Base-by-base conservation (phyloP, 176 grass and related monocot species). In the Puya raimondii region DNA sequence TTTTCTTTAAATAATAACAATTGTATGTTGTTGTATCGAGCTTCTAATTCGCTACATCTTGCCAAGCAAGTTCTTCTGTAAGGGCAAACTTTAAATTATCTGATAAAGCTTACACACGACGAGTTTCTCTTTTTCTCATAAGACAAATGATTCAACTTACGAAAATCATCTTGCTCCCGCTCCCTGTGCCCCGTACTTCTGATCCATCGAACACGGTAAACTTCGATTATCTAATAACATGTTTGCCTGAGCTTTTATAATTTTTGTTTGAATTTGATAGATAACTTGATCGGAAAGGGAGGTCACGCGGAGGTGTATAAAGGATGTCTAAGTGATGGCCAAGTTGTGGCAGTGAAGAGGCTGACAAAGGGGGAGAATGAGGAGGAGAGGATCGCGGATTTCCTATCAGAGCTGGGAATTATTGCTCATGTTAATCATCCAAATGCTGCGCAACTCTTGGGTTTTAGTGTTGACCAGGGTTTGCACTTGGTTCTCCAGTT, bases 361-460 rank as follows among this genome's bases (percentile, higher is more conserved):
- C 68, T 99, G 75, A 99, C 85, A 47, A 99, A 99, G 78, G 83
- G 82, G 12, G 77, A 91, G 29, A 84, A 80, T 58, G 91, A 94
- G 72, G 95, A 99, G 76, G 81, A 89, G 63, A 83, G 95, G 65
- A 69, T 94, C 54, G 88, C 78, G 14, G 85, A 94, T 78, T 99
- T 99, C 78, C 68, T 99, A 49, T 91, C 95, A 10, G 95, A 99
- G 78, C 87, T 99, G 66, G 95, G 95, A 88, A 99, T 99, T 29
- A 99, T 99, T 74, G 90, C 95, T n/a, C 95, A 99, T 78, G 95
- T 99, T 10, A 93, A 93, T 74, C 95, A 99, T 64, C 82, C 85
- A 74, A 94, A 99, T 22, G 90, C 95, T n/a, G 95, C 90, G 15
- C 95, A 99, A 66, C 88, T 99, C 15, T 67, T 99, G 82, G 95